A percentile compares a stretch with the other conserved stretches of the same genome.
Evolutionary conservation across 257 asterid genomes (phyloP).

Genomic region (Ehretia macrophylla): DNA sequence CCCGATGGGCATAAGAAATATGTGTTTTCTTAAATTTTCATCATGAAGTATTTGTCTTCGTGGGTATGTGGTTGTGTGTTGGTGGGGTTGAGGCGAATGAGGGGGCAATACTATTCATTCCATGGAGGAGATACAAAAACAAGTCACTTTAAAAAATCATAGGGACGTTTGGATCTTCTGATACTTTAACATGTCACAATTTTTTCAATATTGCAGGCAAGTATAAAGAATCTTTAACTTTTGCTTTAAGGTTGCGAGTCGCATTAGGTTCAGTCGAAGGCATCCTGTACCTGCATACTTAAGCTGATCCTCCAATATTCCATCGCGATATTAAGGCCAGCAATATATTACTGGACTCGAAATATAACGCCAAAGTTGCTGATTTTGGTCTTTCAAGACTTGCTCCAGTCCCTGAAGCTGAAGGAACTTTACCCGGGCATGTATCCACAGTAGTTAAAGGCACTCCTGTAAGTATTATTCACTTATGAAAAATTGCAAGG

Average conservation of each 20-base stretch:
- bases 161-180: not conserved
- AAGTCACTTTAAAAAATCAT: not conserved
- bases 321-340: conserved; percentile 98
- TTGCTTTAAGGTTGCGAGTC: conserved; percentile 66
- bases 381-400: conserved; percentile 94
- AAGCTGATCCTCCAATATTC: conserved; percentile 97
- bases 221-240: conserved; percentile 46
- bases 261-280: conserved; percentile 87
- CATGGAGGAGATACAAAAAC: not conserved
- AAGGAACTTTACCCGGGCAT: conserved; percentile 67
- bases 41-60: too few species aligned
- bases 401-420: conserved; percentile 82
- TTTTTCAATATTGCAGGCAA: conserved; percentile 42
- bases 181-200: not conserved
- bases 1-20: too few species aligned
- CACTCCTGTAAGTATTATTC: conserved; percentile 69
- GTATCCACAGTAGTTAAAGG: conserved; percentile 96
- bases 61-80: too few species aligned
- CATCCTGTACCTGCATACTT: conserved; percentile 88
- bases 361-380: conserved; percentile 75
- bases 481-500: not conserved
- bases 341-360: conserved; percentile 79
- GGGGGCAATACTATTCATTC: too few species aligned
- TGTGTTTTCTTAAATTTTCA: too few species aligned
- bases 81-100: too few species aligned